Conservation (phyloP, 345 rosid species). For the Microthlaspi erraticum region DNA sequence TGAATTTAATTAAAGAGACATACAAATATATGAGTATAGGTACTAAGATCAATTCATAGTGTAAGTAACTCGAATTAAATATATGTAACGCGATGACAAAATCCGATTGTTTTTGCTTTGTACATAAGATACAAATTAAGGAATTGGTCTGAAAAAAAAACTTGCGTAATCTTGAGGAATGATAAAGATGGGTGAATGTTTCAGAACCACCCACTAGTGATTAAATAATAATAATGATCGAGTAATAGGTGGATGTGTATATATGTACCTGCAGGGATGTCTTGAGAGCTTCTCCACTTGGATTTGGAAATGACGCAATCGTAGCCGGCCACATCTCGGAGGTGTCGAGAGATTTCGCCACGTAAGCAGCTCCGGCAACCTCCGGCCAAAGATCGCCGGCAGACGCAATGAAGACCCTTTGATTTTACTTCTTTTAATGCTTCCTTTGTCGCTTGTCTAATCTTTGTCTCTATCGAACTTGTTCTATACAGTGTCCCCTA, state of each 20-base stretch:
- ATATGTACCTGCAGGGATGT: conserved; percentile 67
- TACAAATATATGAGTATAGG: no score
- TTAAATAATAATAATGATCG: neutral
- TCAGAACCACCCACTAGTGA: neutral
- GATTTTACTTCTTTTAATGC: conserved; percentile 52
- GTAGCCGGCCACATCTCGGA: conserved; percentile 58
- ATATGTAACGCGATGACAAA: no score
- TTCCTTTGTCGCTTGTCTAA: conserved; percentile 67
- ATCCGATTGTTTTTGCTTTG: no score
- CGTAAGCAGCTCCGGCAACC: conserved; percentile 69
- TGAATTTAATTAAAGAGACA: conserved; percentile 34
- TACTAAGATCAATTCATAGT: no score
- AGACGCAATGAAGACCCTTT: conserved; percentile 51
- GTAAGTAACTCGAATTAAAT: no score
- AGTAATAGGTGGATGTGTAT: neutral
- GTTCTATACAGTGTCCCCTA: conserved; percentile 75
- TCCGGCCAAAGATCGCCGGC: conserved; percentile 53
- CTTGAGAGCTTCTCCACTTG: conserved; percentile 75
- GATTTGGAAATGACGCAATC: conserved; percentile 71
- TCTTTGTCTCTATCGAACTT: conserved; percentile 63
- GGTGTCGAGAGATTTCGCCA: conserved; percentile 56
- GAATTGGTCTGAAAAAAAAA: no score
- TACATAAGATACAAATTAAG: no score
- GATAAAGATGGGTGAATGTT: conserved; percentile 17
- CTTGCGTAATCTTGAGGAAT: neutral